phyloP scores from a whole-genome alignment of 257 asterid genomes.

The Osmanthus fragrans region DNA sequence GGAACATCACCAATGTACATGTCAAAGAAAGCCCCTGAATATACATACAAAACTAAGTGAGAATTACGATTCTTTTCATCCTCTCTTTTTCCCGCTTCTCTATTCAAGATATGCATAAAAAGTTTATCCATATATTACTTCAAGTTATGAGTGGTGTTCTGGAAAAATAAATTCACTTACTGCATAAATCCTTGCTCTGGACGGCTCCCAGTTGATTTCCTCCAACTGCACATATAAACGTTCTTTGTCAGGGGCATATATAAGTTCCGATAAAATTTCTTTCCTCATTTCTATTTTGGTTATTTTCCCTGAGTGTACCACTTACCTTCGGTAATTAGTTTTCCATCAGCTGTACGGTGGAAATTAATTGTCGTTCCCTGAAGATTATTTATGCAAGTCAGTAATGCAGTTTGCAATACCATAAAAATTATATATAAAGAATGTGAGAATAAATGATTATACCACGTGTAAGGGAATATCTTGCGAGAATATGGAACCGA shows the following conservation, averaged over 20 bases:
- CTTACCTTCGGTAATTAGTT: constrained; percentile 85
- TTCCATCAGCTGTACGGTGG: constrained; percentile 86
- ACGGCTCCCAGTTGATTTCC: constrained; percentile 80
- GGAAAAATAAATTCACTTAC: constrained; percentile 53
- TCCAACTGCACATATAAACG: constrained; percentile 61
- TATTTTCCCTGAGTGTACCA: not conserved
- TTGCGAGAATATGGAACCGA: constrained; percentile 69
- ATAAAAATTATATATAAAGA: not conserved
- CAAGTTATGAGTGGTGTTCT: not conserved
- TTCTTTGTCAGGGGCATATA: not conserved
- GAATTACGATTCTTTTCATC: not conserved
- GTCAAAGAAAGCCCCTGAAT: constrained; percentile 92
- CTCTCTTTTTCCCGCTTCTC: too few relatives aligned
- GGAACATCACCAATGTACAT: constrained; percentile 92
- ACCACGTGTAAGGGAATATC: constrained; percentile 80
- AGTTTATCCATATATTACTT: not conserved
- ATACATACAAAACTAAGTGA: constrained; percentile 18
- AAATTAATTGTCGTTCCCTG: constrained; percentile 96
- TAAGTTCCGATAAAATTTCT: not conserved
- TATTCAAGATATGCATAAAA: not conserved
- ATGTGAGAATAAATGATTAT: constrained; percentile 29
- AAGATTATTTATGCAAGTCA: constrained; percentile 26
- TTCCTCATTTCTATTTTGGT: too few relatives aligned
- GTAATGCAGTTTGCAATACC: constrained; percentile 1
- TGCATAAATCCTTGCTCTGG: constrained; percentile 91